Conservation (phyloP, 768 basidiomycete species). For the Leccinum disarticulatum region DNA sequence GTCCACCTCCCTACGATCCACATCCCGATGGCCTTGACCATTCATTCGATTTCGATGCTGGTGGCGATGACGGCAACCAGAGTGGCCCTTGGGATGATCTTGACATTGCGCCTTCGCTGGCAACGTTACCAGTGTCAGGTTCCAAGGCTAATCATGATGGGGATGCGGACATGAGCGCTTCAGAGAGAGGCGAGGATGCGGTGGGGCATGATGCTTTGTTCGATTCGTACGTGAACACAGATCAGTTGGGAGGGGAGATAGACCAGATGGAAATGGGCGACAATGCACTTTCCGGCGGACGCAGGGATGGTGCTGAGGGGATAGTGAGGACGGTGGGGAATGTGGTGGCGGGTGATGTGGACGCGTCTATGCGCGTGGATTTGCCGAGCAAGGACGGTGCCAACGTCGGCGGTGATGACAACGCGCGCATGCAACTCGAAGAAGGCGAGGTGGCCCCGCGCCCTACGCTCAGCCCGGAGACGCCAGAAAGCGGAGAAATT, state of each 20-base stretch:
- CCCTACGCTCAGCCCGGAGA: background rate
- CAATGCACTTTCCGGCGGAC: background rate
- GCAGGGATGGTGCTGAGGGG: background rate
- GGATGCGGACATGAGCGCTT: background rate
- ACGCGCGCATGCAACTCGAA: slow-evolving; percentile 9
- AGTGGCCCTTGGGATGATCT: background rate
- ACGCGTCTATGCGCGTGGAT: background rate
- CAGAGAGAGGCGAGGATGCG: slow-evolving; percentile 3
- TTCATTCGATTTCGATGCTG: slow-evolving; percentile 18
- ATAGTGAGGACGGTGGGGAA: background rate
- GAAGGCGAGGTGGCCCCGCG: slow-evolving; percentile 19
- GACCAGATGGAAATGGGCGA: background rate
- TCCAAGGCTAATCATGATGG: background rate
- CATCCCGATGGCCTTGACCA: slow-evolving; percentile 16
- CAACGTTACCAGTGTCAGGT: background rate
- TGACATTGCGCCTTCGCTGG: slow-evolving; percentile 12
- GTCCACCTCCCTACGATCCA: slow-evolving; percentile 1
- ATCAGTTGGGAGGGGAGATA: slow-evolving; percentile 9
- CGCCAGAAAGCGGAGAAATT: slow-evolving; percentile 22
- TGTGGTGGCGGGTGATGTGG: background rate
- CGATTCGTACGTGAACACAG: slow-evolving; percentile 26
- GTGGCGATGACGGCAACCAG: background rate
- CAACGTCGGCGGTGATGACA: background rate
- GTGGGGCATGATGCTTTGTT: slow-evolving; percentile 15
- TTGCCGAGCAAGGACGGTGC: background rate